Conservation (phyloP, 192 early-diverging fungal genomes). For the Lobosporangium transversale region DNA sequence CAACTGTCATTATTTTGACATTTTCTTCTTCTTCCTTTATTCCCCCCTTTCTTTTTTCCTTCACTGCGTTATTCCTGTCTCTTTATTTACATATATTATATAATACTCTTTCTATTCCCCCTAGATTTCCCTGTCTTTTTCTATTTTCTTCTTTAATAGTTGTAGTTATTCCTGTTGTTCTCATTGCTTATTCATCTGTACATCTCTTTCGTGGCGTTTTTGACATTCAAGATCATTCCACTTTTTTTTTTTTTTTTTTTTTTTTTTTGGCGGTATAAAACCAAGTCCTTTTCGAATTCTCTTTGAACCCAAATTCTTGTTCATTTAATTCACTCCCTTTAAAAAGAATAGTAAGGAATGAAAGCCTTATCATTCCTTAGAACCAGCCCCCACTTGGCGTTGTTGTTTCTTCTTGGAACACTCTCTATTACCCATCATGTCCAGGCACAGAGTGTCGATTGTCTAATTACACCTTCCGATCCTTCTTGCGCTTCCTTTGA, state of each 20-base stretch:
- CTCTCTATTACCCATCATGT: not conserved
- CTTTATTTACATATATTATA: constrained; percentile 1
- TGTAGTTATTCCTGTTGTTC: no score
- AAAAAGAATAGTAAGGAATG: constrained; percentile 2
- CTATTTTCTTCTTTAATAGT: constrained; percentile 1
- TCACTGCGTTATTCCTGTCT: not conserved
- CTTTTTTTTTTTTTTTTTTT: no score
- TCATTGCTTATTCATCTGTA: no score
- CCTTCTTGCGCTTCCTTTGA: constrained; percentile 39
- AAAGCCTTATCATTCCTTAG: constrained; percentile 6
- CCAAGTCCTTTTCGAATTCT: not conserved
- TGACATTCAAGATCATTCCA: no score
- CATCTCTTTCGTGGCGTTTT: no score
- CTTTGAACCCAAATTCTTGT: not conserved
- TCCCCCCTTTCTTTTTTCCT: constrained; percentile 1
- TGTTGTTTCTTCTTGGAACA: constrained; percentile 8
- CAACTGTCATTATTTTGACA: not conserved
- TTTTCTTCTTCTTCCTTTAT: not conserved
- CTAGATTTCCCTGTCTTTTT: not conserved
- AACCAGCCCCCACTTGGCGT: not conserved
- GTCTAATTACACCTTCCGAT: constrained; percentile 38
- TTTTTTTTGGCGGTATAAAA: no score
- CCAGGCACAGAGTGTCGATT: constrained; percentile 24
- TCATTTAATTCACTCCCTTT: not conserved
- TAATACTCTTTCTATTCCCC: not conserved